Evolutionary conservation across 345 rosid genomes (phyloP), one percentile per base, ranked within the genome.

Genomic region (Firmiana major): DNA sequence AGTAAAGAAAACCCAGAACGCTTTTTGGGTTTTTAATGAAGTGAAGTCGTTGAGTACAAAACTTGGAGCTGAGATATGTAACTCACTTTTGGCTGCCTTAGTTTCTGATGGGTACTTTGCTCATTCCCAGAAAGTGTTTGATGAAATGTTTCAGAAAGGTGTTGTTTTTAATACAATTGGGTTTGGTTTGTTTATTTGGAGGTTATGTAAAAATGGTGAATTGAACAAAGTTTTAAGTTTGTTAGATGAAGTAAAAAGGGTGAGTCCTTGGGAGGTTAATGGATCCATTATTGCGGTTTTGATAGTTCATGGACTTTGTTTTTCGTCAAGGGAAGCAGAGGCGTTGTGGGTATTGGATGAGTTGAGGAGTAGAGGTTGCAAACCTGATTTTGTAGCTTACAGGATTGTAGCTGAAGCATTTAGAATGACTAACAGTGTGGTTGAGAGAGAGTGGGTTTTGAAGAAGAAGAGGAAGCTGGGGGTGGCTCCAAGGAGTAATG

Each of bases 391-490:
- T 81, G 84, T 91, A 81, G 96, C 98, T 1, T 95, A 95, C 80
- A 86, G 99, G 79, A 81, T 91, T 74, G 86, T 93, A 36, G 93
- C 92, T 3, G 98, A 95, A 84, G 91, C 88, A 16, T 90, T 89
- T 82, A 85, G 87, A 21, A 40, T 28, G 45, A 78, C 60, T 26
- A 90, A 92, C 17, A 80, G 80, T 85, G 83, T 87, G 75, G 85
- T 84, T 42, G 94, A 89, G 81, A 88, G 87, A 78, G 86, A 89
- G 59, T 77, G 67, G 53, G 84, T 89, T n/a, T 74, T 93, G 77
- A 93, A 92, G 92, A 90, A 89, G 91, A 93, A 95, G 87, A 86
- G 93, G 79, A 95, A 95, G 84, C 85, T 95, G 11, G 97, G 99
- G 45, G 99, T 92, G 72, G 96, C 96, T 19, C 99, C 99, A 0